These are phyloP conservation scores for Pyropia yezoensis DNA, from an alignment of 23 red algal genomes.

Conservation along the genomic window DNA sequence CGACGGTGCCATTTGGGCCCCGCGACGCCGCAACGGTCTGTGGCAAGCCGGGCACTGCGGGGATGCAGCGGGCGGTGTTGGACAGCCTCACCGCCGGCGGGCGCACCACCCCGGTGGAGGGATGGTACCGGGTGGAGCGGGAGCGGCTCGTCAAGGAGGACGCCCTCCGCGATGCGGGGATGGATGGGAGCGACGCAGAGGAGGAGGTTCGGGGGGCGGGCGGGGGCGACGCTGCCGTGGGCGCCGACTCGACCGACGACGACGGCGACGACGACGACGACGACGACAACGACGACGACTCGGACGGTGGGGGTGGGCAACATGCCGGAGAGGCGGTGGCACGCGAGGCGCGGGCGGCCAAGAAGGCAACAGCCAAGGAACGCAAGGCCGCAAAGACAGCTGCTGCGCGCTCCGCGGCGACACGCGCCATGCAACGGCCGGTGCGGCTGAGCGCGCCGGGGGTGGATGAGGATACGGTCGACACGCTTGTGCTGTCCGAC, in stretches of 20 bases:
- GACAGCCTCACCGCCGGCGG: slow-evolving; percentile 8
- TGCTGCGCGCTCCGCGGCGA: too few relatives aligned
- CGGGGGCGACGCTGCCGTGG: not conserved
- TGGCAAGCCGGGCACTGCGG: slow-evolving; percentile 1
- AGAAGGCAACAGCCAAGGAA: too few relatives aligned
- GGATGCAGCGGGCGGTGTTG: slow-evolving; percentile 21
- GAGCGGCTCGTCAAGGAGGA: slow-evolving; percentile 35
- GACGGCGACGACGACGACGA: not conserved
- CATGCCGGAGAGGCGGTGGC: not conserved
- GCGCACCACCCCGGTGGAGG: slow-evolving; percentile 48
- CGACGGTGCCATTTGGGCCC: slow-evolving; percentile 25
- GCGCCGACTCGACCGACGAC: not conserved
- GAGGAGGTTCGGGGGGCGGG: not conserved
- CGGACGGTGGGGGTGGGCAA: not conserved
- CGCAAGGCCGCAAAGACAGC: too few relatives aligned
- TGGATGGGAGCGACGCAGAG: not conserved
- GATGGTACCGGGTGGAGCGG: slow-evolving; percentile 51
- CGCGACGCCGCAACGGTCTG: slow-evolving; percentile 20
- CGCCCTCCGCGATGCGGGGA: slow-evolving; percentile 26
- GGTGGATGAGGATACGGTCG: too few relatives aligned
- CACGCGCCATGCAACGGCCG: too few relatives aligned
- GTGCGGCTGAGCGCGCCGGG: too few relatives aligned
- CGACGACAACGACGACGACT: slow-evolving; percentile 2
- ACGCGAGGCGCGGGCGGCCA: too few relatives aligned
- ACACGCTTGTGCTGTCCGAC: too few relatives aligned